Conservation (phyloP, 768 basidiomycete species). For the Tremella yokohamensis region DNA sequence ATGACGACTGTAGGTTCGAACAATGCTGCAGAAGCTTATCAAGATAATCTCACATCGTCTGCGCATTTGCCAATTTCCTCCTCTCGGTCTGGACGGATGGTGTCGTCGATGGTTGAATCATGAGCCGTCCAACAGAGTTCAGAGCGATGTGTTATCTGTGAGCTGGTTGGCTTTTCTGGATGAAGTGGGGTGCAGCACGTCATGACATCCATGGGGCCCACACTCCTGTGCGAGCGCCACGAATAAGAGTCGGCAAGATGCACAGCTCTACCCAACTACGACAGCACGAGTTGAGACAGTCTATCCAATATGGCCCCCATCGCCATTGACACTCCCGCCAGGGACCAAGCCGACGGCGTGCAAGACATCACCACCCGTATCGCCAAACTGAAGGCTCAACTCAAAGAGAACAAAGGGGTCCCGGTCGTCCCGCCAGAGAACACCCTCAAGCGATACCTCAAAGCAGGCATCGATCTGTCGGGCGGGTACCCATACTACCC, state of each 20-base stretch:
- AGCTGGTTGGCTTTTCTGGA: too few species aligned
- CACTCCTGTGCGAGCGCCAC: too few species aligned
- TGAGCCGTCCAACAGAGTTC: too few species aligned
- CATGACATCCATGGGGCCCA: too few species aligned
- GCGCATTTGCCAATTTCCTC: too few species aligned
- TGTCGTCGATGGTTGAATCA: too few species aligned
- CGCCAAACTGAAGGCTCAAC: constrained; percentile 13
- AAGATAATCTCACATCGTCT: too few species aligned
- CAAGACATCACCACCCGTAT: constrained; percentile 4
- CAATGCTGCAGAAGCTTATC: too few species aligned
- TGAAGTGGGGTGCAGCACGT: too few species aligned
- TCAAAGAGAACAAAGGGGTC: constrained; percentile 6
- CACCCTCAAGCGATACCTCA: constrained; percentile 32
- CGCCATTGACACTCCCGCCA: constrained; percentile 21
- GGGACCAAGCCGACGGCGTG: constrained; percentile 9
- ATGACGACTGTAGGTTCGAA: too few species aligned
- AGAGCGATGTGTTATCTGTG: too few species aligned
- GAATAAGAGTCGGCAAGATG: not conserved
- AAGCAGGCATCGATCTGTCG: constrained; percentile 40
- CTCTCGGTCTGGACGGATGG: too few species aligned
- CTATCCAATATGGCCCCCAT: constrained; percentile 33
- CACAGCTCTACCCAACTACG: not conserved
- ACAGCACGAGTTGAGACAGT: not conserved
- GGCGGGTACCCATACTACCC: constrained; percentile 42
- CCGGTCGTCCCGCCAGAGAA: constrained; percentile 31